phyloP scores from a whole-genome alignment of 2,329 filamentous ascomycete species.

The Daldinia eschscholtzii region DNA sequence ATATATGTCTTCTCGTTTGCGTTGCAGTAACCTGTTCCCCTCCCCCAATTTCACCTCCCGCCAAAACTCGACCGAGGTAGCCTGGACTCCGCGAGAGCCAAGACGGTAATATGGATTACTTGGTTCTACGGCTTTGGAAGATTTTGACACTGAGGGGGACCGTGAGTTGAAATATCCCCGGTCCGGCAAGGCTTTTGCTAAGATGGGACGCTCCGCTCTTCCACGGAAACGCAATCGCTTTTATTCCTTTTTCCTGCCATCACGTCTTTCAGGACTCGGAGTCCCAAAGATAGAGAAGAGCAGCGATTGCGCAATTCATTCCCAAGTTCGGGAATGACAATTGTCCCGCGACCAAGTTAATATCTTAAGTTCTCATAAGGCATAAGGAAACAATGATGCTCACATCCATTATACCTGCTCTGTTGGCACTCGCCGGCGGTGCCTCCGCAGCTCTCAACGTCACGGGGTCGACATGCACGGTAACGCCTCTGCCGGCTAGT shows the following conservation, averaged over 20 bases:
- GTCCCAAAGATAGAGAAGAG: slow-evolving; percentile 19
- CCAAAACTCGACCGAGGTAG: slow-evolving; percentile 25
- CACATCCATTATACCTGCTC: slow-evolving; percentile 22
- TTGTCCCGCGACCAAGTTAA: background rate
- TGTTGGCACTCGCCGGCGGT: slow-evolving; percentile 34
- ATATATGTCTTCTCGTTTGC: slow-evolving; percentile 24
- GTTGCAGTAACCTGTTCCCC: slow-evolving; percentile 22
- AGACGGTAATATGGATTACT: slow-evolving; percentile 36
- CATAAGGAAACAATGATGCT: slow-evolving; percentile 31
- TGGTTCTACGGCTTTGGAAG: slow-evolving; percentile 27
- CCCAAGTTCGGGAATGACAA: background rate
- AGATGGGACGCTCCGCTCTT: slow-evolving; percentile 23
- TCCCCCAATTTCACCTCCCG: slow-evolving; percentile 18
- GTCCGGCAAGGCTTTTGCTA: slow-evolving; percentile 11
- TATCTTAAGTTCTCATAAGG: background rate
- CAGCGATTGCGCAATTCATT: slow-evolving; percentile 22
- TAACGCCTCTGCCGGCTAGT: slow-evolving; percentile 45
- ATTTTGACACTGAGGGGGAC: slow-evolving; percentile 21
- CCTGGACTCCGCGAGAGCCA: slow-evolving; percentile 30
- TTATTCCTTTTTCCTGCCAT: slow-evolving; percentile 19
- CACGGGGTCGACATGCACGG: slow-evolving; percentile 49
- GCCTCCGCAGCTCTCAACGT: slow-evolving; percentile 45
- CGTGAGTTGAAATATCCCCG: slow-evolving; percentile 26
- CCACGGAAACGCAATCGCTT: slow-evolving; percentile 11
- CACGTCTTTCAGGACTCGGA: slow-evolving; percentile 8